phyloP scores from a whole-genome alignment of 1,284 basidiomycete genomes.

The Malassezia brasiliensis region DNA sequence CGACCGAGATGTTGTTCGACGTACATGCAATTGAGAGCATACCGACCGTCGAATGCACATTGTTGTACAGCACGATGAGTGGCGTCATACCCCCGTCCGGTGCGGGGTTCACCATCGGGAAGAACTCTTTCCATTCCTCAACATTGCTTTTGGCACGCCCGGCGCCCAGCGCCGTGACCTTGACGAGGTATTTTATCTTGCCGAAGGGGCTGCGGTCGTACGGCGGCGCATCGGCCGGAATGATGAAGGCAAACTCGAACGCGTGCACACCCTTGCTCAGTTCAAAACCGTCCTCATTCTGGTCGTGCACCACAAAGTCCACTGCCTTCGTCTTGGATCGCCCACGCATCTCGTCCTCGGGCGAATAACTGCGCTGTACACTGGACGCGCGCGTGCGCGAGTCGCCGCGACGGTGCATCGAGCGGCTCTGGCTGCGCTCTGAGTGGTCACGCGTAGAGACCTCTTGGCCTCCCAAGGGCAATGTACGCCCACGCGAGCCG shows the following conservation, averaged over 20 bases:
- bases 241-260: conserved; percentile 48
- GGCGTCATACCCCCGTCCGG: conserved; percentile 42
- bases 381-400: background rate
- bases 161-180: conserved; percentile 42
- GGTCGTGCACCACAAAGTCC: conserved; percentile 13
- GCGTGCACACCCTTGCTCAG: conserved; percentile 46
- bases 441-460: conserved; percentile 2
- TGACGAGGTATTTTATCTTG: conserved; percentile 43
- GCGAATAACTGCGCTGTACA: background rate
- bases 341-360: conserved; percentile 15
- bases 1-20: conserved; percentile 46
- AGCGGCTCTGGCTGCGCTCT: background rate
- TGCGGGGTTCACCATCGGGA: conserved; percentile 46
- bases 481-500: background rate
- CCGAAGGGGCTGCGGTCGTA: conserved; percentile 46
- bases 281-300: conserved; percentile 32
- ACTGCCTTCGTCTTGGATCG: conserved; percentile 19
- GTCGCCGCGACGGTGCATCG: background rate
- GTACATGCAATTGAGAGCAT: conserved; percentile 45
- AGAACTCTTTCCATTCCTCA: conserved; percentile 43
- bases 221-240: conserved; percentile 40
- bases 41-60: conserved; percentile 45
- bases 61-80: conserved; percentile 45
- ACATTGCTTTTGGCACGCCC: conserved; percentile 42
- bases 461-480: background rate